Evolutionary conservation across 345 rosid species (phyloP).

Genomic region (Physaria fendleri): DNA sequence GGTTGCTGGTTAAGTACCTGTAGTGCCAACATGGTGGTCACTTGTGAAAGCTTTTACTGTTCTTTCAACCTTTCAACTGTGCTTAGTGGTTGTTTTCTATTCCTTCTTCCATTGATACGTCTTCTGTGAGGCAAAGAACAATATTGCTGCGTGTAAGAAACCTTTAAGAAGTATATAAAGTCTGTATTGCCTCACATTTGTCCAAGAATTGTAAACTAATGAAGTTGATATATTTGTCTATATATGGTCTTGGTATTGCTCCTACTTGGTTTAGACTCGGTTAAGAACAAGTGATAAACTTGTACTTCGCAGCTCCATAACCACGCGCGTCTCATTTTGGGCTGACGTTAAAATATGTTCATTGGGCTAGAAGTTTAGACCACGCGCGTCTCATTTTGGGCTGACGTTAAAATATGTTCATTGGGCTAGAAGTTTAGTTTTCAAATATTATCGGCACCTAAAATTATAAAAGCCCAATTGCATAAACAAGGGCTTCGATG

Average conservation of each 20-base stretch:
- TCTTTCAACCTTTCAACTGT: conserved; percentile 3
- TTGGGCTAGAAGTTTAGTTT: not conserved
- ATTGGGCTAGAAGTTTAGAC: conserved; percentile 4
- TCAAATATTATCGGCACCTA: not conserved
- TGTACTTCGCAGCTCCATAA: not conserved
- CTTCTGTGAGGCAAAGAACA: conserved; percentile 5
- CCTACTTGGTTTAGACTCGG: not conserved
- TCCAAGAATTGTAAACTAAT: conserved; percentile 3
- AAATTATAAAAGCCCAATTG: not conserved
- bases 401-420: not conserved
- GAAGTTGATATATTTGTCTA: conserved; percentile 3
- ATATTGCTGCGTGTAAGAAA: conserved; percentile 6
- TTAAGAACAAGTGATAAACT: not conserved
- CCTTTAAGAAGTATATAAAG: conserved; percentile 8
- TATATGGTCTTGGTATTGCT: not conserved
- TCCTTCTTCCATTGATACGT: not conserved
- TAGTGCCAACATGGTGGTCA: conserved; percentile 23
- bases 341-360: not conserved
- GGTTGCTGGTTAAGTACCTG: conserved; percentile 70
- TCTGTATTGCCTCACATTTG: not conserved
- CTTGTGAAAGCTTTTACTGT: not conserved
- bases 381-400: not conserved
- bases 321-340: not conserved
- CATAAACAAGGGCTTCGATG: not conserved
- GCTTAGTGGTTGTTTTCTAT: not conserved